These are phyloP conservation scores for Quercus tomentella DNA, from an alignment of 331 rosid genomes.

Conservation along the genomic window DNA sequence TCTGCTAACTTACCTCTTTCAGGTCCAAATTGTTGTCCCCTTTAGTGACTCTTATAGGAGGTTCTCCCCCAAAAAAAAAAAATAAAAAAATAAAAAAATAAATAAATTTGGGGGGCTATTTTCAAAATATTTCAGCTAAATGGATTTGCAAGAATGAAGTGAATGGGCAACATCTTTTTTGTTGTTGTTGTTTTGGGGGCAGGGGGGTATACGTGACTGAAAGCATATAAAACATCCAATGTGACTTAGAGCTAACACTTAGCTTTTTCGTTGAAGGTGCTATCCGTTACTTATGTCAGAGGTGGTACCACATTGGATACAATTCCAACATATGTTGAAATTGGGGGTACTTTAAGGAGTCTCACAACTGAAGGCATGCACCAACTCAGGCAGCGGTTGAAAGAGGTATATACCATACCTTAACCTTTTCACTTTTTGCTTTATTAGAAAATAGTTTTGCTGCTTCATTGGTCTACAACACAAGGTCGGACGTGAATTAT, in stretches of 20 bases:
- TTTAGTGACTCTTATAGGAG: neutral
- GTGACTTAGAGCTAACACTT: neutral
- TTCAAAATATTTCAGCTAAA: neutral
- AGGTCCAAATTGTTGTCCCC: neutral
- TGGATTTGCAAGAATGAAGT: neutral
- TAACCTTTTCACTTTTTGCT: neutral
- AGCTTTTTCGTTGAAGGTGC: constrained; percentile 34
- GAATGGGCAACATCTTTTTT: no score
- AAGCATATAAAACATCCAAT: neutral
- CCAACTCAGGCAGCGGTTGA: constrained; percentile 41
- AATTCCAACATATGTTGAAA: constrained; percentile 46
- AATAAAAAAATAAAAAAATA: no score
- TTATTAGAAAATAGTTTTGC: neutral
- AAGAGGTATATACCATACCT: constrained; percentile 34
- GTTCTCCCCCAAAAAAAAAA: neutral
- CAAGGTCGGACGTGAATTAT: neutral
- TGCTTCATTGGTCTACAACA: neutral
- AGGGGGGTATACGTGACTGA: neutral
- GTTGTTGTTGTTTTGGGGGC: no score
- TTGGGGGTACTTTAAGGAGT: constrained; percentile 66
- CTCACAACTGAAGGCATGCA: constrained; percentile 50
- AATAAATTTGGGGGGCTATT: no score
- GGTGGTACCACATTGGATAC: constrained; percentile 50
- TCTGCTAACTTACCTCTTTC: neutral
- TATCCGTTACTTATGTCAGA: constrained; percentile 46